Conservation (phyloP, 306 rosid genomes). For the Macrotyloma uniflorum region DNA sequence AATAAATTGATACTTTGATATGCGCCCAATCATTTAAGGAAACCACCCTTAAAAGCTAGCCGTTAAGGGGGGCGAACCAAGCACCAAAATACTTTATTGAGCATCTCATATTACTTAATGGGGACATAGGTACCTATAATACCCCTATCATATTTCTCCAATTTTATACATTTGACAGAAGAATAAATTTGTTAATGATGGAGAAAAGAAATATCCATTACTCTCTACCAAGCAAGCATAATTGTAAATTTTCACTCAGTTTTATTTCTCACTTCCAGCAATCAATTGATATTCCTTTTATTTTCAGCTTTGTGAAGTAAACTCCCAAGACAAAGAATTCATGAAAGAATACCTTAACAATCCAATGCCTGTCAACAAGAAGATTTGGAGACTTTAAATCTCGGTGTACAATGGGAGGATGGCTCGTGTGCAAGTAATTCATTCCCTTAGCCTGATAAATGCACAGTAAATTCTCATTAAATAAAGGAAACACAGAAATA, state of each 20-base stretch:
- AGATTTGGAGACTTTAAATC: conserved; percentile 97
- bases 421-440: conserved; percentile 98
- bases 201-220: conserved; percentile 7
- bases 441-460: conserved; percentile 89
- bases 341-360: conserved; percentile 75
- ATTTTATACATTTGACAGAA: conserved; percentile 2
- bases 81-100: background rate
- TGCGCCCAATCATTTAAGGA: background rate
- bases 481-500: conserved; percentile 11
- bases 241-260: background rate
- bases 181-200: conserved; percentile 15
- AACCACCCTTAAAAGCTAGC: background rate
- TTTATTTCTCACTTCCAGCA: conserved; percentile 17
- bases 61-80: background rate
- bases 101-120: background rate
- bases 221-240: conserved; percentile 13
- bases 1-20: background rate
- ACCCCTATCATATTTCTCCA: background rate
- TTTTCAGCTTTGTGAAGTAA: conserved; percentile 8
- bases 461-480: conserved; percentile 36
- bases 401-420: conserved; percentile 96
- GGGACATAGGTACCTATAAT: background rate
- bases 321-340: conserved; percentile 28
- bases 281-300: no score
- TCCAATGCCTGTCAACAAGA: conserved; percentile 97